These are phyloP conservation scores for Suillus plorans DNA, from an alignment of 768 basidiomycete genomes.

Conservation along the genomic window DNA sequence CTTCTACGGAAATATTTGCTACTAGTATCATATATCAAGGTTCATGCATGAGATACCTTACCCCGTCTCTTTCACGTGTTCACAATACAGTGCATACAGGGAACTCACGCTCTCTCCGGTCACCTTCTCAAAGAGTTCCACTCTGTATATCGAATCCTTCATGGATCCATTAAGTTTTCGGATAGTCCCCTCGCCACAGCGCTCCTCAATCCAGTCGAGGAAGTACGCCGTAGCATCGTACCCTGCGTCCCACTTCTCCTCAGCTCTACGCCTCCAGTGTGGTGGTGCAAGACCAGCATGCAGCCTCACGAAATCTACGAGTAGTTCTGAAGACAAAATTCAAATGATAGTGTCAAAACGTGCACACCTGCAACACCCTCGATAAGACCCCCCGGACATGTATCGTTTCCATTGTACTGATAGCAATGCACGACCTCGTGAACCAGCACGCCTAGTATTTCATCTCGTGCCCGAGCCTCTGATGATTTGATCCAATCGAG, in stretches of 20 bases:
- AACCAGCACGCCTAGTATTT: slow-evolving; percentile 68
- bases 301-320: slow-evolving; percentile 68
- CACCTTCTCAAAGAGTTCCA: slow-evolving; percentile 49
- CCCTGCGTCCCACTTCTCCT: slow-evolving; percentile 69
- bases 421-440: slow-evolving; percentile 83
- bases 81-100: slow-evolving; percentile 61
- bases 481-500: slow-evolving; percentile 57
- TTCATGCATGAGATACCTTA: neutral
- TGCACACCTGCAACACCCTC: slow-evolving; percentile 75
- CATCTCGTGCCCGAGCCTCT: slow-evolving; percentile 45
- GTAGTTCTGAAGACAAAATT: slow-evolving; percentile 3
- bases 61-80: slow-evolving; percentile 27
- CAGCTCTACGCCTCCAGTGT: slow-evolving; percentile 59
- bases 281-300: slow-evolving; percentile 59
- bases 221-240: slow-evolving; percentile 77
- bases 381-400: slow-evolving; percentile 68
- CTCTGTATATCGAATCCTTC: slow-evolving; percentile 49
- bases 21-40: neutral
- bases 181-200: slow-evolving; percentile 53
- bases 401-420: slow-evolving; percentile 62
- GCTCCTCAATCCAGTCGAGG: slow-evolving; percentile 62
- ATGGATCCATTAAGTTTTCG: slow-evolving; percentile 57
- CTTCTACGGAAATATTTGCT: neutral
- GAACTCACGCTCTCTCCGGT: slow-evolving; percentile 52
- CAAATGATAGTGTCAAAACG: slow-evolving; percentile 1